Evolutionary conservation across 2,329 filamentous ascomycete genomes (phyloP), one percentile per base, ranked within the genome.

Genomic region (Hymenoscyphus infarciens): DNA sequence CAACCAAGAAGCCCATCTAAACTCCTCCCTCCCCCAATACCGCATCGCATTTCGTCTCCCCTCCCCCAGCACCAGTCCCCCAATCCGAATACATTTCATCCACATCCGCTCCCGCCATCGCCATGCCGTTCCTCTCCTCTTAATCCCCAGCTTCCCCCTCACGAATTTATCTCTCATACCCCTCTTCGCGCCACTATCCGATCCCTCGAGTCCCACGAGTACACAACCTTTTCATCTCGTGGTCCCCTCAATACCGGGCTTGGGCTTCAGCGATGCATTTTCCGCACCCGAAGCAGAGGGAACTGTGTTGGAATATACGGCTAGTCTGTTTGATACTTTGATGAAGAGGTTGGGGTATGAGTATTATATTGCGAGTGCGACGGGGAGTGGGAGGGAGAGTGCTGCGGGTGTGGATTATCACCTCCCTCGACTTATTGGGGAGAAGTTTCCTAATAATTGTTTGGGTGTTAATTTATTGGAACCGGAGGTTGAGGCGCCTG

Each of bases 261-360:
- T 88, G 55, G 87, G 86, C 16, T 90, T 90, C 70, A 88, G 86
- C 72, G 86, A 89, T 72, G 78, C 85, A 1, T 78, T 87, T 45
- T 77, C 61, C 4, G 78, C 29, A 5, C 49, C 31, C 5, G 59
- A 61, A 11, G 59, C 54, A 5, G 58, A 62, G 8, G 60, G 63
- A 25, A 58, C 31, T 4, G 42, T 7, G 77, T 81, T 69, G 79
- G 81, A n/a, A 74, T 85, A 61, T 71, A 84, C 84, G 0, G 86
- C 84, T 0, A 77, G 79, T 1, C 74, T 87, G 13, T 79, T 89
- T 59, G 77, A 87, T 69, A 74, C 69, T 0, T 70, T 90, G 61
- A 90, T 90, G 87, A 74, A 74, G 57, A 78, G 82, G 31, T 75
- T 90, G 6, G 82, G 80, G 1, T 90, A 90, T 69, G 65, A 76